Percentiles rank a stretch among this genome's conserved stretches.
phyloP scores from a whole-genome alignment of 768 basidiomycete species.

The Lentinula edodes region DNA sequence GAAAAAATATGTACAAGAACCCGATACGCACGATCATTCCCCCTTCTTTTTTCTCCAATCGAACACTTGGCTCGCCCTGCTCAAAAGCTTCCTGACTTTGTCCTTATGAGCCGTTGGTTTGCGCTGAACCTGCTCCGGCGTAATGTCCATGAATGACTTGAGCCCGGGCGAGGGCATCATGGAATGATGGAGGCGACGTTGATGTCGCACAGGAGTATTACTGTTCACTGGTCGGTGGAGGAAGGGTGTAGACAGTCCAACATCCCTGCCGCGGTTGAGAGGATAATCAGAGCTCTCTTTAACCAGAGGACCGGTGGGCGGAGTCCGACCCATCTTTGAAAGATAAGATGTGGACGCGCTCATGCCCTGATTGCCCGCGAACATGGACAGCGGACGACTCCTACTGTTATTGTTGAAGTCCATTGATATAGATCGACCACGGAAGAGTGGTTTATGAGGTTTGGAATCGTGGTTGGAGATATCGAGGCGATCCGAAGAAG shows the following conservation, averaged over 20 bases:
- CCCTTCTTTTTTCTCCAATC: slow-evolving; percentile 1
- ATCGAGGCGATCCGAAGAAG: slow-evolving; percentile 3
- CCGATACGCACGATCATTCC: neutral
- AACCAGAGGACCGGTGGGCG: neutral
- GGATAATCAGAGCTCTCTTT: neutral
- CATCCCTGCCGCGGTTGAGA: neutral
- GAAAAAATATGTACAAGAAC: neutral
- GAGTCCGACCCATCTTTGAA: neutral
- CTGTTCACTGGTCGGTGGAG: slow-evolving; percentile 2
- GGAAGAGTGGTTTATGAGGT: slow-evolving; percentile 5
- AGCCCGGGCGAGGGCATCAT: neutral
- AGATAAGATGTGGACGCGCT: neutral
- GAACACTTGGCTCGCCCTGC: slow-evolving; percentile 8
- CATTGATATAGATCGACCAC: slow-evolving; percentile 11
- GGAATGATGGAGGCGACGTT: neutral
- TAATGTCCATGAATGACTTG: slow-evolving; percentile 10
- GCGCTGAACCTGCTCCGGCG: slow-evolving; percentile 1
- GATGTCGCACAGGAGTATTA: neutral
- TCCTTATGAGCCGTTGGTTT: neutral
- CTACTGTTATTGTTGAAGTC: slow-evolving; percentile 1
- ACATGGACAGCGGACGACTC: neutral
- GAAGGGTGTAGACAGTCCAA: slow-evolving; percentile 5
- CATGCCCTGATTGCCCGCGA: neutral
- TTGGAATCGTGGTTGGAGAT: slow-evolving; percentile 1
- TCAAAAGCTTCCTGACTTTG: slow-evolving; percentile 4